Base-by-base conservation (phyloP, 2,329 filamentous ascomycete genomes). In the Bipolaris victoriae region DNA sequence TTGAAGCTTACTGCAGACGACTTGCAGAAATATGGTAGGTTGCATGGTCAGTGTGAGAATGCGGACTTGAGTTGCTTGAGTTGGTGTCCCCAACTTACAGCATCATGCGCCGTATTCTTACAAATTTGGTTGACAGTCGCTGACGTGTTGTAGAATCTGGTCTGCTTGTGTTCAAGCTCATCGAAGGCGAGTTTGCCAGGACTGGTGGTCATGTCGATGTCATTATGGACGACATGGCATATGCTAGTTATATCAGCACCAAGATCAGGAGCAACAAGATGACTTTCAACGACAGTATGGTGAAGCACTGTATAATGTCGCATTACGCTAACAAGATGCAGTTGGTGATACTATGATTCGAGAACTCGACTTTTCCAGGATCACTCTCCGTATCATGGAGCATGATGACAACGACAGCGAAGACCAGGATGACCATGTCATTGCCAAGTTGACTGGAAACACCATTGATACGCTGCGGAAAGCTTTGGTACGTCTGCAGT, bases 291-390 rank as follows among this genome's bases (percentile, higher is more conserved):
- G 95, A 99, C 78, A 92, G 84, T 81, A 75, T 62, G 80, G 9
- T 26, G 26, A 48, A 22, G 3, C n/a, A 7, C 7, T 2, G 33
- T 15, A 9, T 7, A 24, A 16, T n/a, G n/a, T 16, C 50, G 11
- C 48, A 36, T 37, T 11, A 57, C 29, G 58, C 69, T 76, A 61
- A 79, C 15, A 15, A 9, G 5, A 37, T 53, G 13, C 62, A 84
- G 82, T 93, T 70, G 93, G 94, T 47, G 95, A 99, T 77, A 95
- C 92, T 52, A 92, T 99, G 78, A 90, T 99, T 58, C 91, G 95
- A 60, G 95, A 99, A 76, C 84, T 99, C n/a, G 96, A 99, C 63
- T 93, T 97, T 68, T 99, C 95, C 3, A 90, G 90, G 64, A 87
- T 99, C 57, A 98, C 93, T 0, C 84, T 99, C 63, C 90, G 92